These are phyloP conservation scores for Kokia cookei DNA, from an alignment of 441 rosid genomes.

Conservation along the genomic window DNA sequence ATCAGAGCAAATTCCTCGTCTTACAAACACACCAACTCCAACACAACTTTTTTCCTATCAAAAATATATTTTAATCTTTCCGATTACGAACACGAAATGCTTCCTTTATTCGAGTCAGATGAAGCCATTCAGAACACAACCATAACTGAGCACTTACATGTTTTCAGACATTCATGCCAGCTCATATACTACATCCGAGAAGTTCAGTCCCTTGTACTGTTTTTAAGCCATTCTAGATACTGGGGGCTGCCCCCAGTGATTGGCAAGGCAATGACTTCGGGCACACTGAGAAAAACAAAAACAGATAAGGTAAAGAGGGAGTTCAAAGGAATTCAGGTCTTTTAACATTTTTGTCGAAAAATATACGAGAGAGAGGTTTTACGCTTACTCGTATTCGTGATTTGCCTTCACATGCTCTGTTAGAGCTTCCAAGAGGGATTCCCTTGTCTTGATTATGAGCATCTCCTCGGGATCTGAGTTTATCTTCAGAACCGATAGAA, in stretches of 20 bases:
- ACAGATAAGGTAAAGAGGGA: background rate
- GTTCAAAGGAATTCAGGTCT: background rate
- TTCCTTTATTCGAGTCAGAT: too few relatives aligned
- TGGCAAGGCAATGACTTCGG: conserved; percentile 85
- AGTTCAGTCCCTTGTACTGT: conserved; percentile 62
- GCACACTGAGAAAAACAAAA: conserved; percentile 38
- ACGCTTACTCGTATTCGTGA: conserved; percentile 84
- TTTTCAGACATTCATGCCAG: background rate
- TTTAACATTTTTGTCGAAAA: background rate
- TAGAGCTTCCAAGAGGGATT: conserved; percentile 70
- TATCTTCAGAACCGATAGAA: conserved; percentile 35
- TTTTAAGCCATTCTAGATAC: conserved; percentile 86
- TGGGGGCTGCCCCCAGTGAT: conserved; percentile 65
- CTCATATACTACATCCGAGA: background rate
- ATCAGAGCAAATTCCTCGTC: too few relatives aligned
- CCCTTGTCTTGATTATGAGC: conserved; percentile 85
- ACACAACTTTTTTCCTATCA: too few relatives aligned
- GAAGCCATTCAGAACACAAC: background rate
- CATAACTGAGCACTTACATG: background rate
- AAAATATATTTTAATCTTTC: too few relatives aligned
- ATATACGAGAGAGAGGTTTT: background rate
- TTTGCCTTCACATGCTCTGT: conserved; percentile 85
- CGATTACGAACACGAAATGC: too few relatives aligned
- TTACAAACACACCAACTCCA: too few relatives aligned
- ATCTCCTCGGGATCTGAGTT: conserved; percentile 80